Evolutionary conservation across 1,284 basidiomycete species (phyloP), one percentile per base, ranked within the genome.

Genomic region (Ceratobasidium sp.): DNA sequence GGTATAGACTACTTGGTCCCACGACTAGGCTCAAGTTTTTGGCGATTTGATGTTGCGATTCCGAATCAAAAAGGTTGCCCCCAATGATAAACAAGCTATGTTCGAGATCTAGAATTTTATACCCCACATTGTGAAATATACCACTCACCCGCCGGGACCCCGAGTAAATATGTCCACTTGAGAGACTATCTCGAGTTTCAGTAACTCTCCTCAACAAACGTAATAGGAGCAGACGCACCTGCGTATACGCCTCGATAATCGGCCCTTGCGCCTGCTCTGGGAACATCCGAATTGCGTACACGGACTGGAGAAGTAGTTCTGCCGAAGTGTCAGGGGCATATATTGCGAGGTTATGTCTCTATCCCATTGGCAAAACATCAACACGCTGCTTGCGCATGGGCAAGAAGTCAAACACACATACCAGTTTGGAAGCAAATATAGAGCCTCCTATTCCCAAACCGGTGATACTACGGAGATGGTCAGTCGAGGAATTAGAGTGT

Each of bases 211-310:
- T n/a, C n/a, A n/a, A n/a, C n/a, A n/a, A n/a, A n/a, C n/a, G n/a
- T n/a, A n/a, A n/a, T n/a, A n/a, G n/a, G n/a, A n/a, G n/a, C n/a
- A 20, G 10, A 47, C 45, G 10, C 45, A 47, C 45, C 45, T 47
- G 45, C 7, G 45, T 20, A 20, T 47, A 20, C 10, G 45, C n/a
- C n/a, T 47, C 45, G 20, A 47, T 47, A 6, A 20, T 47, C 45
- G 45, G 45, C 8, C 38, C 38, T 40, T 40, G 38, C 38, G 38
- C 38, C 10, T 40, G 10, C 17, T 40, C 10, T 7, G 45, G 22
- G 22, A 25, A 53, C 50, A 31, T 53, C 20, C 29, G 50, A 32
- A 53, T 53, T 25, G 50, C 50, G 29, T 53, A 53, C 27, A 53
- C 50, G 13, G 29, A 31, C 50, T 32, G 22, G 12, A 53, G n/a